Evolutionary conservation across 768 basidiomycete species (phyloP).

Genomic region (Amylocystis lapponica): DNA sequence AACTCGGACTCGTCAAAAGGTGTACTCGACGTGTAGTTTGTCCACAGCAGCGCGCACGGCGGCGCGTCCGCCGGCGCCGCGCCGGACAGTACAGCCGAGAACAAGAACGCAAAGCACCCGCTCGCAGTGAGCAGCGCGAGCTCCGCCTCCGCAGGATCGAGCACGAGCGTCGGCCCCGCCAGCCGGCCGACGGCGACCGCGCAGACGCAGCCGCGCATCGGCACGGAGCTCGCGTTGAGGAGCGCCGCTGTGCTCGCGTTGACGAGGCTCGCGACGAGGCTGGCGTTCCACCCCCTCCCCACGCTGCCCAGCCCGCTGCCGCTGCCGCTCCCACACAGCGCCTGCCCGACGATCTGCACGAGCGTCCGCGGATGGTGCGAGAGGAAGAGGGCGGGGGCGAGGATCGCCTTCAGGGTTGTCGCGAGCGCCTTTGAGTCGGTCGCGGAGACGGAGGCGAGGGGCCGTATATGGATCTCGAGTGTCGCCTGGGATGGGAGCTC

Average conservation of each 20-base stretch:
- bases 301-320: slow-evolving; percentile 18
- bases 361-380: slow-evolving; percentile 63
- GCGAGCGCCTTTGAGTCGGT: slow-evolving; percentile 62
- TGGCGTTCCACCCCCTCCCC: slow-evolving; percentile 29
- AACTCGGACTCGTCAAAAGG: slow-evolving; percentile 42
- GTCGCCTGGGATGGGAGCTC: slow-evolving; percentile 72
- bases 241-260: slow-evolving; percentile 69
- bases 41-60: slow-evolving; percentile 37
- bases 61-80: slow-evolving; percentile 12
- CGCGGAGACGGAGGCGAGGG: slow-evolving; percentile 62
- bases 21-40: slow-evolving; percentile 42
- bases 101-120: slow-evolving; percentile 71
- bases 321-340: slow-evolving; percentile 31
- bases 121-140: slow-evolving; percentile 29
- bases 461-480: slow-evolving; percentile 69
- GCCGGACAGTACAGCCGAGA: slow-evolving; percentile 27
- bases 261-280: slow-evolving; percentile 56
- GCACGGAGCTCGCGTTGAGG: slow-evolving; percentile 62
- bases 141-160: slow-evolving; percentile 50
- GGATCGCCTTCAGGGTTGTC: slow-evolving; percentile 45
- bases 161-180: slow-evolving; percentile 29
- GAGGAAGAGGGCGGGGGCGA: slow-evolving; percentile 62
- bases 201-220: slow-evolving; percentile 70
- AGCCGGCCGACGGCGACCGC: slow-evolving; percentile 54
- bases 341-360: slow-evolving; percentile 74